Base-by-base conservation (phyloP, 805 yeast species). In the Brettanomyces naardenensis region DNA sequence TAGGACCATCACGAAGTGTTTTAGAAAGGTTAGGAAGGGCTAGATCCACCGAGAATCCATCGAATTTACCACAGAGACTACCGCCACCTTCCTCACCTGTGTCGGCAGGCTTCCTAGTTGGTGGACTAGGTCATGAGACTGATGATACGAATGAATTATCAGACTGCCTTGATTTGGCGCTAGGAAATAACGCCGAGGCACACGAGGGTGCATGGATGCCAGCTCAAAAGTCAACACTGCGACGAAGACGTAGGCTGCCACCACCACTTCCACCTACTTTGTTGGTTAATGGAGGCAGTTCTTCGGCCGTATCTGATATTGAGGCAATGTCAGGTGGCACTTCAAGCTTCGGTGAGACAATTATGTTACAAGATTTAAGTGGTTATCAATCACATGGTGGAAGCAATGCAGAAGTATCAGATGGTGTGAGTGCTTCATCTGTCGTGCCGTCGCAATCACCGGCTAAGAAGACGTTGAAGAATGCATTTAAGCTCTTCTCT, bases 191-290 rank as follows among this genome's bases (percentile, higher is more conserved):
- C 9, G 27, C 14, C 21, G n/a, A 31, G 14, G 29, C n/a, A 7
- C 11, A 19, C 7, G 39, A 39, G 19, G 48, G 46, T 9, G 28
- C 35, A 10, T 50, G 54, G 54, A 48, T 50, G 52, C 52, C 53
- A 5, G 10, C 36, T 6, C 25, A 26, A 25, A 33, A 18, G 29
- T 31, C 33, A 7, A 18, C 11, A 21, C 20, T 31, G 21, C n/a
- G 28, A n/a, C 17, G 20, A 15, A 18, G 36, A 13, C 17, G 36
- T n/a, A 33, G 21, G 30, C 9, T 9, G 11, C 34, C 34, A 20
- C 34, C 34, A 10, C 26, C 14, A 20, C 10, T 11, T 11, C 26
- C 26, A 23, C 11, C 26, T 7, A 7, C 26, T 23, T 23, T 23
- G 11, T 11, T n/a, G n/a, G n/a, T n/a, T n/a, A n/a, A n/a, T n/a